Conservation (phyloP, 306 rosid species). For the Aeschynomene evenia region DNA sequence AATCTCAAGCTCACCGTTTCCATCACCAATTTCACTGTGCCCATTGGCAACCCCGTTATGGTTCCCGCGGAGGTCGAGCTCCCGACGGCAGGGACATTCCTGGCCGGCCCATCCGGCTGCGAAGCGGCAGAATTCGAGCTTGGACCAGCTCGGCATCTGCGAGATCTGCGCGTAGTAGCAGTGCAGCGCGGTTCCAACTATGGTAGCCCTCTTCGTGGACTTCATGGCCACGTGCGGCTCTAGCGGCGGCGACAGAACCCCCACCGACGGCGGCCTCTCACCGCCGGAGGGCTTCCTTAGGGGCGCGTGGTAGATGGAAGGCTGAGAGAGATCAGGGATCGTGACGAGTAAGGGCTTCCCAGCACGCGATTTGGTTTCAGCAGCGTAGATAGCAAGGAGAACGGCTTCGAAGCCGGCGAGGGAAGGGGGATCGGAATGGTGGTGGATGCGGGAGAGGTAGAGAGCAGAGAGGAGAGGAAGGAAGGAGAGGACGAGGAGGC, state of each 20-base stretch:
- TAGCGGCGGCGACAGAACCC: constrained; percentile 67
- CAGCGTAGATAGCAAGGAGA: constrained; percentile 77
- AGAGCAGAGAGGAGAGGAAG: constrained; percentile 78
- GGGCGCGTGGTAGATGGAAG: constrained; percentile 83
- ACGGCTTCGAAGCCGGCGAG: constrained; percentile 96
- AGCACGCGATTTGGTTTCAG: constrained; percentile 72
- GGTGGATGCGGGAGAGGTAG: constrained; percentile 81
- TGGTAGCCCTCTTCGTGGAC: constrained; percentile 82
- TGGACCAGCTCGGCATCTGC: constrained; percentile 95
- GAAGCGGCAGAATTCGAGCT: constrained; percentile 72
- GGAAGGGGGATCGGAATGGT: constrained; percentile 50
- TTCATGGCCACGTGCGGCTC: constrained; percentile 85
- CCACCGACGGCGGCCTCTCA: constrained; percentile 41
- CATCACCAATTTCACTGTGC: constrained; percentile 8
- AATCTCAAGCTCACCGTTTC: constrained; percentile 13
- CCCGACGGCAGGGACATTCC: constrained; percentile 63
- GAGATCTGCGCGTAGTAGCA: constrained; percentile 88
- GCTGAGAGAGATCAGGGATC: constrained; percentile 85
- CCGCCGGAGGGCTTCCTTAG: constrained; percentile 24
- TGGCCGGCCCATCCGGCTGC: constrained; percentile 81
- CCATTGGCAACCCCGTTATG: neutral
- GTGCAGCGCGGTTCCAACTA: constrained; percentile 79
- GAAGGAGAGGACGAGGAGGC: constrained; percentile 85
- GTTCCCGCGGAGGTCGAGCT: constrained; percentile 36
- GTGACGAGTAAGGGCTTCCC: constrained; percentile 80